These are phyloP conservation scores for Apiospora phragmitis DNA, from an alignment of 2,329 filamentous ascomycete genomes.

Conservation along the genomic window DNA sequence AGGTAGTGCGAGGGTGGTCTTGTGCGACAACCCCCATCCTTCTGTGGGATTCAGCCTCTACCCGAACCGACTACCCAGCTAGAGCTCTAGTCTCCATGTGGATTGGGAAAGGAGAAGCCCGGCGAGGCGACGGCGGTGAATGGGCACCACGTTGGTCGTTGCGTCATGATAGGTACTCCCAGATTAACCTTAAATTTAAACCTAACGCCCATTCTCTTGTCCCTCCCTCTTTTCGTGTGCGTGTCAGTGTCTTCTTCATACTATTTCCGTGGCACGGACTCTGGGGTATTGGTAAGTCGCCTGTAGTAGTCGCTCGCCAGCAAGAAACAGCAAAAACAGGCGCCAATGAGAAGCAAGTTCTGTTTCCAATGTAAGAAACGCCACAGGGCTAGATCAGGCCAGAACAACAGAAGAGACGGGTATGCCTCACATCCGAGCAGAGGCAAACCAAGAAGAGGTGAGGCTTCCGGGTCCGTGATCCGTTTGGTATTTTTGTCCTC, in stretches of 20 bases:
- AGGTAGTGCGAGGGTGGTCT: background rate
- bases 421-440: background rate
- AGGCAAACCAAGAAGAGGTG: background rate
- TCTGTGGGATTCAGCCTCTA: background rate
- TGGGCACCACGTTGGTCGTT: background rate
- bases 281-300: background rate
- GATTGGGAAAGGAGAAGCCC: background rate
- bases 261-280: background rate
- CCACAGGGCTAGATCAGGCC: background rate
- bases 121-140: background rate
- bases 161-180: background rate
- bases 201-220: background rate
- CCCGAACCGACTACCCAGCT: background rate
- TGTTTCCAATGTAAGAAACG: background rate
- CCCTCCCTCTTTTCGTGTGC: background rate
- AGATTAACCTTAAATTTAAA: slow-evolving; percentile 8
- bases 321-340: background rate
- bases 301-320: background rate
- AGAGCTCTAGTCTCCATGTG: background rate
- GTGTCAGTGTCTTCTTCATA: background rate
- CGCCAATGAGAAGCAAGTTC: background rate
- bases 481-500: background rate
- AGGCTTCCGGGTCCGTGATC: background rate
- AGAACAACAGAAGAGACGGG: background rate
- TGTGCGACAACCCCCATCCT: background rate